Evolutionary conservation across 768 basidiomycete species (phyloP).

Genomic region (Suillus fuscotomentosus): DNA sequence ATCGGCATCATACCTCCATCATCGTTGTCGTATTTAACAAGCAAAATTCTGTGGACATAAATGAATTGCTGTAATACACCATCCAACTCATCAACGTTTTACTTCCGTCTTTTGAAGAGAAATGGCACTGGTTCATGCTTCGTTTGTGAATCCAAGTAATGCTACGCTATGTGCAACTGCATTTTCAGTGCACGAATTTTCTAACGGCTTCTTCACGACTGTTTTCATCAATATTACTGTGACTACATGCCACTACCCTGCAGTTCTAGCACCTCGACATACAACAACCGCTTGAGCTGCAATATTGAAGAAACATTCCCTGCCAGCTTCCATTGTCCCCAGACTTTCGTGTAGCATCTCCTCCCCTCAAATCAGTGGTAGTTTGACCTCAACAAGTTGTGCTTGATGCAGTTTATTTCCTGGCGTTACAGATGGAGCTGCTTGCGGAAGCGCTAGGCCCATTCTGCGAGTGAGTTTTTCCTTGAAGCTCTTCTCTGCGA

Average conservation of each 20-base stretch:
- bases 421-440: background rate
- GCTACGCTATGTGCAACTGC: background rate
- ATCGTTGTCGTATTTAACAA: background rate
- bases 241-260: background rate
- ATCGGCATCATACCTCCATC: too few relatives aligned
- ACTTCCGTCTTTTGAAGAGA: conserved; percentile 48
- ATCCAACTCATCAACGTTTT: conserved; percentile 54
- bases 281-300: background rate
- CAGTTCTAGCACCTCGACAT: background rate
- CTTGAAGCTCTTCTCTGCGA: background rate
- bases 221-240: background rate
- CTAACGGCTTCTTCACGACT: background rate
- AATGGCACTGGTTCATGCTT: conserved; percentile 55
- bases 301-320: background rate
- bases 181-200: background rate
- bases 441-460: background rate
- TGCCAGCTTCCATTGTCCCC: background rate
- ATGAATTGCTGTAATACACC: background rate
- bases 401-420: background rate
- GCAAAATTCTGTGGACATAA: background rate
- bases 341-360: background rate
- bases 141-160: conserved; percentile 33
- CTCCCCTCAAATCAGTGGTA: background rate
- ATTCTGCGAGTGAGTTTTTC: background rate
- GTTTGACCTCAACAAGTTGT: background rate